phyloP scores from a whole-genome alignment of 495 filamentous ascomycete genomes.

The Penicillium steckii region DNA sequence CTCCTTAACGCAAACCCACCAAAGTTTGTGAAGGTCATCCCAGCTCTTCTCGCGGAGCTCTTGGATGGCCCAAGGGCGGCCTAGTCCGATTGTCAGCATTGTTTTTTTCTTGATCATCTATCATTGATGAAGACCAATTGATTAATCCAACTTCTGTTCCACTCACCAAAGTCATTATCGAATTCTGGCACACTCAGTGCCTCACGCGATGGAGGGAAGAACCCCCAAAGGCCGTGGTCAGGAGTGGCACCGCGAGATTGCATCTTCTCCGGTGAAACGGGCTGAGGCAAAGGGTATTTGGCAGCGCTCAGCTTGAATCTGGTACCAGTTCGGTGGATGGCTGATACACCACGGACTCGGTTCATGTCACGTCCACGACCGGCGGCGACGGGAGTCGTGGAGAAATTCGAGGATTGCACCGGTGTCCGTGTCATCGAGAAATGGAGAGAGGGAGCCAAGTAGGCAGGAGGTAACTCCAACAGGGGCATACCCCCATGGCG shows the following conservation, averaged over 20 bases:
- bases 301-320: constrained; percentile 66
- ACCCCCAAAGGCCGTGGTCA: constrained; percentile 90
- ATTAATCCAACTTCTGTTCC: neutral
- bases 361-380: constrained; percentile 41
- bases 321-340: constrained; percentile 73
- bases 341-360: constrained; percentile 71
- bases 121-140: neutral
- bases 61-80: constrained; percentile 80
- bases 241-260: constrained; percentile 47
- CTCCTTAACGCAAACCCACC: constrained; percentile 95
- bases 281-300: constrained; percentile 71
- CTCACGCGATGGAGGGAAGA: constrained; percentile 70
- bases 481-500: constrained; percentile 33
- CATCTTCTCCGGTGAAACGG: constrained; percentile 53
- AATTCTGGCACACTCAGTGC: constrained; percentile 67
- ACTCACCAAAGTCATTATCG: constrained; percentile 63
- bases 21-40: constrained; percentile 89
- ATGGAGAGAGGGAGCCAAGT: constrained; percentile 46
- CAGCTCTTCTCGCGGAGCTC: constrained; percentile 87
- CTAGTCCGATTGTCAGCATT: constrained; percentile 29
- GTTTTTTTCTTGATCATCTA: neutral
- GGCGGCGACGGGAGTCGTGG: constrained; percentile 37
- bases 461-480: constrained; percentile 42
- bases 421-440: constrained; percentile 33
- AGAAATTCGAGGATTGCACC: constrained; percentile 45